A percentile compares a stretch with the other conserved stretches of the same genome.
Conservation (phyloP, 306 rosid genomes). For the Vigna hirtella region DNA sequence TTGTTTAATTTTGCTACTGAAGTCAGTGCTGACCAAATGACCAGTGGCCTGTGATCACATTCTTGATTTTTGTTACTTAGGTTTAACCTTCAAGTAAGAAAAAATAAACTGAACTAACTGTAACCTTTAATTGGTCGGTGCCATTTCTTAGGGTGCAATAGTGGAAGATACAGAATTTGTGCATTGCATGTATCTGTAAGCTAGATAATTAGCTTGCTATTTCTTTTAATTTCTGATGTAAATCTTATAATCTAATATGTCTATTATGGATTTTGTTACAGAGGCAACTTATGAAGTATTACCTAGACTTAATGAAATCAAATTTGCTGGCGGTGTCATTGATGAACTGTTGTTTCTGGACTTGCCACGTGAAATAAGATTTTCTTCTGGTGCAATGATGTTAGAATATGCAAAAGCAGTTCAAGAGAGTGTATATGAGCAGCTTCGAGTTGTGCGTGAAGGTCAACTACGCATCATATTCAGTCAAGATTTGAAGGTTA, state of each 20-base stretch:
- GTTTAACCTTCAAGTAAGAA: slow-evolving; percentile 13
- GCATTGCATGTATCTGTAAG: background rate
- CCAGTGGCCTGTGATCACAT: background rate
- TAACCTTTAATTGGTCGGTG: background rate
- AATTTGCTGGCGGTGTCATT: slow-evolving; percentile 92
- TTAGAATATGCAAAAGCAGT: slow-evolving; percentile 93
- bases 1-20: slow-evolving; percentile 13
- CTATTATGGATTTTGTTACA: slow-evolving; percentile 52
- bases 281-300: slow-evolving; percentile 99
- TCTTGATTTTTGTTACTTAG: background rate
- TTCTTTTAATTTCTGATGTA: slow-evolving; percentile 19
- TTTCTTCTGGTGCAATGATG: slow-evolving; percentile 82
- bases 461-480: slow-evolving; percentile 94
- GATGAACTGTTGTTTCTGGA: slow-evolving; percentile 94
- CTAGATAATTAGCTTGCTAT: background rate
- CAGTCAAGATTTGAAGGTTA: slow-evolving; percentile 88
- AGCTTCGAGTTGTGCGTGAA: slow-evolving; percentile 97
- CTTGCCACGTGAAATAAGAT: slow-evolving; percentile 80
- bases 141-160: background rate
- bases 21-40: background rate
- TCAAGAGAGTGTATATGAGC: slow-evolving; percentile 96
- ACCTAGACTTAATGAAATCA: slow-evolving; percentile 92
- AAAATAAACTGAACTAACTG: background rate
- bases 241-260: slow-evolving; percentile 31
- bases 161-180: background rate